These are phyloP conservation scores for Tuber aestivum DNA, from an alignment of 495 filamentous ascomycete genomes.

Conservation along the genomic window DNA sequence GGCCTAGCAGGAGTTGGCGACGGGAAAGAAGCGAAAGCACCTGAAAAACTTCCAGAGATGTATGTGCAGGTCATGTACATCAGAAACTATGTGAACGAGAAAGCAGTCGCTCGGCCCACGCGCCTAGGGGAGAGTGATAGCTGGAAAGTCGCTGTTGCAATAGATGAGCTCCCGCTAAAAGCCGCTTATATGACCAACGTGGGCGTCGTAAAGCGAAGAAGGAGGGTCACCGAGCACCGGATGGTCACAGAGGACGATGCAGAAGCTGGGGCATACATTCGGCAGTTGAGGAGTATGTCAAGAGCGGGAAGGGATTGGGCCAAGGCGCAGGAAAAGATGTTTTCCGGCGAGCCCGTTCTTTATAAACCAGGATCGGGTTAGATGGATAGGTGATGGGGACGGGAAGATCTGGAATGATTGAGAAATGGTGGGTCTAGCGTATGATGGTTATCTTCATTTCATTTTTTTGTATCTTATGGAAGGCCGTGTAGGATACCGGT, in stretches of 20 bases:
- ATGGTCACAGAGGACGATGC: constrained; percentile 16
- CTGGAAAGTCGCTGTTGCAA: constrained; percentile 73
- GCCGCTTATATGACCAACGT: constrained; percentile 32
- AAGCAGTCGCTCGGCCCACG: constrained; percentile 56
- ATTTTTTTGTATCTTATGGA: too few species aligned
- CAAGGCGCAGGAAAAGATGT: constrained; percentile 20
- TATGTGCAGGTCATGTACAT: constrained; percentile 53
- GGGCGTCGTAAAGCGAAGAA: constrained; percentile 33
- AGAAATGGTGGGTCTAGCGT: not conserved
- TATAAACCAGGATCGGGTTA: constrained; percentile 10
- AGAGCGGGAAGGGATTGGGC: constrained; percentile 30
- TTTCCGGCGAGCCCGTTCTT: constrained; percentile 10
- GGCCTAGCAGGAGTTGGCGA: not conserved
- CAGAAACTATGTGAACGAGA: constrained; percentile 66
- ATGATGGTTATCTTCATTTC: not conserved
- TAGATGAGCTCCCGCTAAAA: constrained; percentile 52
- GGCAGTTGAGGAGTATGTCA: constrained; percentile 30
- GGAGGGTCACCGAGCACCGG: constrained; percentile 18
- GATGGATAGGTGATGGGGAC: not conserved
- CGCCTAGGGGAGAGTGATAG: constrained; percentile 49
- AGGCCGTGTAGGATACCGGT: not conserved
- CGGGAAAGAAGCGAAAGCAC: not conserved
- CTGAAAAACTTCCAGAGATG: not conserved
- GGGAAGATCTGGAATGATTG: not conserved
- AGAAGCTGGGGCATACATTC: constrained; percentile 28